These are phyloP conservation scores for Eimeria tenella DNA, from an alignment of 169 alveolate species.

Conservation along the genomic window DNA sequence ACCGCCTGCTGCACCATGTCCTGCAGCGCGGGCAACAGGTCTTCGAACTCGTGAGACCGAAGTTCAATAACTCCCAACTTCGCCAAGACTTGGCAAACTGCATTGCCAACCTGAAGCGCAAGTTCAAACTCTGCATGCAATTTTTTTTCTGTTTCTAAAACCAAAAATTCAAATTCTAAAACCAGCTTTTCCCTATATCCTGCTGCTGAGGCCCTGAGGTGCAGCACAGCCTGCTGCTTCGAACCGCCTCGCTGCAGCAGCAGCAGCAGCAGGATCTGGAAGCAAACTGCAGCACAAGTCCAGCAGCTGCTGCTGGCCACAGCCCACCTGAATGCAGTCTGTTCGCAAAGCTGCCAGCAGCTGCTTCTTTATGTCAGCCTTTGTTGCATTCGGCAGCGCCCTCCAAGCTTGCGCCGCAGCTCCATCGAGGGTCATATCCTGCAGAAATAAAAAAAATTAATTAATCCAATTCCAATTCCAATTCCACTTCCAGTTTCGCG, in stretches of 20 bases:
- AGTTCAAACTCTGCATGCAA: neutral
- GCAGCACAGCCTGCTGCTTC: too few relatives aligned
- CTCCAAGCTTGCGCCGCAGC: constrained; percentile 79
- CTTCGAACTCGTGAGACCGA: constrained; percentile 84
- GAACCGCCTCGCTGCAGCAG: too few relatives aligned
- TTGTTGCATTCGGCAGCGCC: constrained; percentile 52
- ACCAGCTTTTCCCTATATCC: neutral
- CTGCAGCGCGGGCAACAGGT: constrained; percentile 81
- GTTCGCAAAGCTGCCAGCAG: constrained; percentile 76
- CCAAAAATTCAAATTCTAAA: neutral
- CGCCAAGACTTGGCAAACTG: constrained; percentile 85
- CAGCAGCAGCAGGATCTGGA: neutral
- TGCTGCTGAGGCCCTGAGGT: neutral
- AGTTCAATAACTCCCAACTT: constrained; percentile 85
- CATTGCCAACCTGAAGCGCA: constrained; percentile 76
- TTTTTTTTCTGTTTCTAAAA: neutral
- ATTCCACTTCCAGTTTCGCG: too few relatives aligned
- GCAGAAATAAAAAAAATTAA: neutral
- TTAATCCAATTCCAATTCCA: neutral
- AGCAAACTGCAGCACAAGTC: neutral
- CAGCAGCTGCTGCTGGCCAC: neutral
- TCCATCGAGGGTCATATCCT: constrained; percentile 71
- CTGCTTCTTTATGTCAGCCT: constrained; percentile 64
- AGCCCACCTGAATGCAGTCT: constrained; percentile 72
- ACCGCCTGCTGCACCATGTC: constrained; percentile 78